A percentile compares a stretch with the other conserved stretches of the same genome.
Evolutionary conservation across 202 grass and related monocot species (phyloP).

Genomic region (Digitaria exilis): DNA sequence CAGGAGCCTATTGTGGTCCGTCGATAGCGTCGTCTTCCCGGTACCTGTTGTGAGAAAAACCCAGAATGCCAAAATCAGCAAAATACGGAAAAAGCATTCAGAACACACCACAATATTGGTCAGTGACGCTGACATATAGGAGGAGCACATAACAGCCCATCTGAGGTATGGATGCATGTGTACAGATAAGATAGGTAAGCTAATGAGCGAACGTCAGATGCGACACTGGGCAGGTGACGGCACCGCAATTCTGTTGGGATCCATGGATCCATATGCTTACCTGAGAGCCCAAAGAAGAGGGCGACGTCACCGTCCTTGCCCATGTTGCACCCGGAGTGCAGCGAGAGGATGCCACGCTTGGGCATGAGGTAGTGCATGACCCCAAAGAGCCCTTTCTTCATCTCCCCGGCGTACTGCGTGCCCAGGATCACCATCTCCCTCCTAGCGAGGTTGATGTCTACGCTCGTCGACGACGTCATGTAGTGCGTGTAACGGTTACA

Average conservation of each 20-base stretch:
- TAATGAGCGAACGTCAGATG: conserved; percentile 37
- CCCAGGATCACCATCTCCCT: conserved; percentile 99
- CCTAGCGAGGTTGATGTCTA: conserved; percentile 93
- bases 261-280: conserved; percentile 44
- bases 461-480: conserved; percentile 98
- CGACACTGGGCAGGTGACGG: conserved; percentile 71
- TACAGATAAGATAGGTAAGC: conserved; percentile 15
- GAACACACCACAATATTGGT: background rate
- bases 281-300: conserved; percentile 99
- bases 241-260: conserved; percentile 47
- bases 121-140: conserved; percentile 7
- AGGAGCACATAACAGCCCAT: background rate
- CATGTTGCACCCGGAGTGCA: conserved; percentile 99
- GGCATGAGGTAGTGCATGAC: conserved; percentile 99
- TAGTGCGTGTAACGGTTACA: conserved; percentile 99
- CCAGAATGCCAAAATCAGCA: background rate
- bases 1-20: conserved; percentile 87
- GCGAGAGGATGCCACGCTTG: conserved; percentile 86
- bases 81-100: no score
- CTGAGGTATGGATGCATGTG: background rate
- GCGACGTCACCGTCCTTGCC: conserved; percentile 93
- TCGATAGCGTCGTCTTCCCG: conserved; percentile 95
- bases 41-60: conserved; percentile 54
- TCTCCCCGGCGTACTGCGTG: conserved; percentile 99
- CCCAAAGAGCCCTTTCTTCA: conserved; percentile 99